Base-by-base conservation (phyloP, 352 stramenopile species). In the Pythium coloratum region DNA sequence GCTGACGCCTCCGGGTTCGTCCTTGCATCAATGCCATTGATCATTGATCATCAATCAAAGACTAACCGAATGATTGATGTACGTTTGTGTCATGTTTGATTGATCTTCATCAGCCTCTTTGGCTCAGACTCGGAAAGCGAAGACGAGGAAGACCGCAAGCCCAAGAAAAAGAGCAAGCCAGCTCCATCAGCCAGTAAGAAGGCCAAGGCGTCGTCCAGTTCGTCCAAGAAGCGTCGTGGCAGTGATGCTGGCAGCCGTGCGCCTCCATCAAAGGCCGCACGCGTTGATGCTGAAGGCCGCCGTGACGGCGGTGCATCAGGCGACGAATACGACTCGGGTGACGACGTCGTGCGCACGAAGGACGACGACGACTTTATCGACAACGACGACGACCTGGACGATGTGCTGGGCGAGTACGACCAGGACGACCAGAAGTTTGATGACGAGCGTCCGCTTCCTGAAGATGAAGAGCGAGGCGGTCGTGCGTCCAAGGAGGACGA, bases 321-420 rank as follows among this genome's bases (percentile, higher is more conserved):
- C 0, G 88, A 96, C 33, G 88, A 93, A 54, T 96, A 96, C 69
- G 88, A 96, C 56, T 96, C 88, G 4, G 88, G 86, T 2, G 88
- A 94, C 2, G 88, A 96, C 58, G 82, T 73, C 1, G 75, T 80
- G n/a, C 74, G 67, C 46, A 89, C 73, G 12, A 92, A 91, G 57
- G 88, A 94, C 0, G 88, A 96, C 69, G 82, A 96, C 6, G 88
- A 91, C 47, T 96, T 96, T 66, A 96, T 96, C 67, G 88, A 94
- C 66, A 44, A 82, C n/a, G 88, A 96, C 30, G 88, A 96, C 67
- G 88, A 96, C 61, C 76, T 96, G 32, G 88, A 73, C 1, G 86
- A 92, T 53, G 88, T 96, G 20, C 67, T 96, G 50, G 83, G 77
- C 36, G 88, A 96, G 67, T 94, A 96, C 70, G 72, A 82, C 61